A percentile compares a stretch with the other conserved stretches of the same genome.
Evolutionary conservation across 768 basidiomycete species (phyloP).

Genomic region (Pleurotus djamor): DNA sequence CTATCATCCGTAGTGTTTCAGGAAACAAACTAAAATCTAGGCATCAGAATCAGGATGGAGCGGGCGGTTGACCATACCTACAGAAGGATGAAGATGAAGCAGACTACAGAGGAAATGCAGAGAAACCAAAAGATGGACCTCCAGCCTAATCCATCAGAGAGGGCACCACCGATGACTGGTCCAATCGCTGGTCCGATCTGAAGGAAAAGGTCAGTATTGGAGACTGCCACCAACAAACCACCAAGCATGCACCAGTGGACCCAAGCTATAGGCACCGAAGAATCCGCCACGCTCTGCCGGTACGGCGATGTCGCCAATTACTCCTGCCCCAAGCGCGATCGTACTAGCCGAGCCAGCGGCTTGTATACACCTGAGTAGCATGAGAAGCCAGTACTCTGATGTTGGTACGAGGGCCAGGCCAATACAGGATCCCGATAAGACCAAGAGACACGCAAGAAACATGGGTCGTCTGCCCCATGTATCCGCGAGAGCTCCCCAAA

Average conservation of each 20-base stretch:
- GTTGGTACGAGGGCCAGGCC: conserved; percentile 48
- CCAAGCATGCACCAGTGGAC: conserved; percentile 67
- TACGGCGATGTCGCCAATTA: conserved; percentile 74
- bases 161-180: conserved; percentile 57
- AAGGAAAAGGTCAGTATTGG: too few relatives aligned
- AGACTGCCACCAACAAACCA: too few relatives aligned
- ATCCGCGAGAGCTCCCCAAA: conserved; percentile 74
- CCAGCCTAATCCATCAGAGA: conserved; percentile 63
- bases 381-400: conserved; percentile 71
- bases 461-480: conserved; percentile 61
- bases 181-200: conserved; percentile 61
- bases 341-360: conserved; percentile 79
- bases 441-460: conserved; percentile 57
- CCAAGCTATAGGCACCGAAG: conserved; percentile 63
- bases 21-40: conserved; percentile 35
- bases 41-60: conserved; percentile 19
- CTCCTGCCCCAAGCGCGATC: conserved; percentile 73
- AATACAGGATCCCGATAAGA: conserved; percentile 67
- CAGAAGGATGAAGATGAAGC: conserved; percentile 48
- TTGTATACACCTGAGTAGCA: conserved; percentile 79
- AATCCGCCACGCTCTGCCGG: conserved; percentile 76
- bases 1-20: conserved; percentile 52
- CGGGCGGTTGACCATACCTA: conserved; percentile 30
- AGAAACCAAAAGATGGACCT: conserved; percentile 69
- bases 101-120: conserved; percentile 42